Percentiles rank a stretch among this genome's conserved stretches.
Conservation (phyloP, 2,329 filamentous ascomycete species). For the Gliomastix tumulicola region DNA sequence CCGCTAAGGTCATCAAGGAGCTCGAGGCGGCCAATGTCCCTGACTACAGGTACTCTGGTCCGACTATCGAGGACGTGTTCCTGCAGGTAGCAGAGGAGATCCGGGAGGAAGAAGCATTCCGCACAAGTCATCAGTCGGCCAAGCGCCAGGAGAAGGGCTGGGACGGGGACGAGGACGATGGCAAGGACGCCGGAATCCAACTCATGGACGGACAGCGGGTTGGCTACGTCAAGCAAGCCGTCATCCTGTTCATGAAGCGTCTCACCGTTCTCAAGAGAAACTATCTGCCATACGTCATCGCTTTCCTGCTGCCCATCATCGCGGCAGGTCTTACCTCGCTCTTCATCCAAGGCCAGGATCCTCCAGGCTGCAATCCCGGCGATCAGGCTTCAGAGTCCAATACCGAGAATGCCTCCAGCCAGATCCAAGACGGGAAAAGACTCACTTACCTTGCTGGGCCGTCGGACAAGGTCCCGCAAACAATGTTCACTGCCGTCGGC, state of each 20-base stretch:
- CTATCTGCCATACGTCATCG: slow-evolving; percentile 67
- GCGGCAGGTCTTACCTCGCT: slow-evolving; percentile 74
- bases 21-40: slow-evolving; percentile 61
- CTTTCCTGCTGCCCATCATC: slow-evolving; percentile 70
- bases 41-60: slow-evolving; percentile 81
- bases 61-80: slow-evolving; percentile 91
- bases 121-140: slow-evolving; percentile 11
- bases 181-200: slow-evolving; percentile 29
- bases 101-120: slow-evolving; percentile 38
- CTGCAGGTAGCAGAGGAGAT: slow-evolving; percentile 79
- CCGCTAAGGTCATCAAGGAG: slow-evolving; percentile 62
- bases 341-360: slow-evolving; percentile 55
- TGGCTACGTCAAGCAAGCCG: slow-evolving; percentile 61
- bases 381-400: slow-evolving; percentile 34
- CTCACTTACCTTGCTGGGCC: slow-evolving; percentile 24
- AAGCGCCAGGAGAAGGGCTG: slow-evolving; percentile 11
- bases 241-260: slow-evolving; percentile 72
- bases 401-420: slow-evolving; percentile 29
- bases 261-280: slow-evolving; percentile 71
- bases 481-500: slow-evolving; percentile 23
- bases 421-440: slow-evolving; percentile 14
- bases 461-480: slow-evolving; percentile 25
- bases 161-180: slow-evolving; percentile 11
- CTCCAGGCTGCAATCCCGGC: slow-evolving; percentile 43
- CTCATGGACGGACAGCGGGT: slow-evolving; percentile 65